Conservation (phyloP, 2,329 filamentous ascomycete species). For the Aspergillus novofumigatus region DNA sequence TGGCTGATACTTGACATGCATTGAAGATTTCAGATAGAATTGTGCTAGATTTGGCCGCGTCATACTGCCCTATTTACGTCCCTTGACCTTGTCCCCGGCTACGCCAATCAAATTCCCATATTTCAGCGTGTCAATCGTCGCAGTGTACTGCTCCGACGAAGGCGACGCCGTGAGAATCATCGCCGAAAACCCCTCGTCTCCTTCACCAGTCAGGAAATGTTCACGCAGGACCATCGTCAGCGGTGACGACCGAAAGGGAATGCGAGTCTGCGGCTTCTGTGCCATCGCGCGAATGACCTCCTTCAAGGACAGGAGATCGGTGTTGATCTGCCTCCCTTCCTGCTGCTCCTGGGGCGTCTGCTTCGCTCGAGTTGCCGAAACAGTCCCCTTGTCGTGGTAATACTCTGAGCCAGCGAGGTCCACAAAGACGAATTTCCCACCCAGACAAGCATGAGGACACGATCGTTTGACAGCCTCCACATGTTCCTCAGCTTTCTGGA, state of each 20-base stretch:
- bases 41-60: no score
- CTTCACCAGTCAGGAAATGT: slow-evolving; percentile 27
- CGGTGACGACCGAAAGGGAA: slow-evolving; percentile 41
- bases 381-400: slow-evolving; percentile 26
- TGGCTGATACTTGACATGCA: no score
- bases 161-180: slow-evolving; percentile 42
- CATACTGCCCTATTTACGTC: no score
- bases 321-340: slow-evolving; percentile 44
- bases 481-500: slow-evolving; percentile 33
- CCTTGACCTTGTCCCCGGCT: slow-evolving; percentile 17
- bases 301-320: slow-evolving; percentile 44
- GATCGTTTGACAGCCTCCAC: slow-evolving; percentile 23
- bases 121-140: slow-evolving; percentile 43
- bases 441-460: slow-evolving; percentile 27
- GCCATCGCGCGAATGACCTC: slow-evolving; percentile 45
- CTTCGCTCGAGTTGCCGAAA: slow-evolving; percentile 11
- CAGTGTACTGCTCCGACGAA: slow-evolving; percentile 31
- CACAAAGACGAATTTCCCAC: slow-evolving; percentile 44
- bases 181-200: slow-evolving; percentile 24
- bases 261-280: slow-evolving; percentile 26
- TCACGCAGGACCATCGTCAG: slow-evolving; percentile 43
- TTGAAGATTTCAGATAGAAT: no score
- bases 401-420: slow-evolving; percentile 46
- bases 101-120: slow-evolving; percentile 41
- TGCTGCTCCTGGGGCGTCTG: slow-evolving; percentile 38